Base-by-base conservation (phyloP, 2,329 filamentous ascomycete species). In the Dactylellina haptotyla region DNA sequence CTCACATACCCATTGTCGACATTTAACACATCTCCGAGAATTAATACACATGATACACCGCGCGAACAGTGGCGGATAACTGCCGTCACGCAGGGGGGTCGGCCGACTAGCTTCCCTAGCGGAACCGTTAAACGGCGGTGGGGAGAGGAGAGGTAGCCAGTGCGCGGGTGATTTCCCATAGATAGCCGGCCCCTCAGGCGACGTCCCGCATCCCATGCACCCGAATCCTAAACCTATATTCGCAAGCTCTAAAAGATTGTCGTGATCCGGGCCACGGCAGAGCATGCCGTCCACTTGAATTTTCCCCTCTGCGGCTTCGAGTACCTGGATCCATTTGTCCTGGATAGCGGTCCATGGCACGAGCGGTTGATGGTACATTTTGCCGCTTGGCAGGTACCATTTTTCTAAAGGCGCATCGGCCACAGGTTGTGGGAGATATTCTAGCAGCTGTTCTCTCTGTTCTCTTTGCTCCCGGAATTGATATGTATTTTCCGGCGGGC, bases 191-290 rank as follows among this genome's bases (percentile, higher is more conserved):
- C 66, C 66, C 18, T 71, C 58, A 16, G 66, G 66, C 14, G 66
- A 64, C 14, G 66, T 64, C 14, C 66, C 66, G 14, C 66, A 71
- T 9, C 34, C 43, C 58, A 71, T 71, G 18, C 58, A 71, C 1
- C 57, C 57, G n/a, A 37, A 18, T 16, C 57, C 66, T 3, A 71
- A 18, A 10, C 58, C 50, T 12, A 51, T 18, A 10, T 30, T 34
- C 10, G 58, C 58, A 5, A 64, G 18, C 14, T 18, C 12, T 26
- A 28, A 32, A 4, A 10, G 25, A 39, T 20, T 6, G 6, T 16
- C 54, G 20, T 71, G 66, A 1, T 18, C 25, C 12, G 66, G 66
- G 6, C 66, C 66, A 2, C 66, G 57, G 26, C 66, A 71, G 3
- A 62, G 12, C 3, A 71, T 32, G 9, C 30, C 32, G 37, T 71